phyloP scores from a whole-genome alignment of 176 grass and related monocot species.

The Triticum turgidum region DNA sequence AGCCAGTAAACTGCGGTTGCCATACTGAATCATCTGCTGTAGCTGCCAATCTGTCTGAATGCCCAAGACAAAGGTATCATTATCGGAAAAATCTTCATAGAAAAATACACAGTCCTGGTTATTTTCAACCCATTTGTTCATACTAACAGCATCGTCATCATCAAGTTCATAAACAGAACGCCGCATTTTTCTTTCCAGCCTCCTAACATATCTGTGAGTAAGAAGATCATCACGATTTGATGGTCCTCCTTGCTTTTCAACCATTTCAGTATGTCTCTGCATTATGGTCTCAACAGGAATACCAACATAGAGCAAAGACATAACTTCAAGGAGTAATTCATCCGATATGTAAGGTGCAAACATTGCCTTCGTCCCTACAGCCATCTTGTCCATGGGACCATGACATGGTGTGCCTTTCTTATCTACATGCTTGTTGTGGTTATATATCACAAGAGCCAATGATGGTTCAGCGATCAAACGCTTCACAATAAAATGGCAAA shows the following conservation, averaged over 20 bases:
- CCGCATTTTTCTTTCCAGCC: conserved; percentile 92
- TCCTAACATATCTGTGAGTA: conserved; percentile 93
- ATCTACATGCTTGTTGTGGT: conserved; percentile 94
- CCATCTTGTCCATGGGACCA: conserved; percentile 84
- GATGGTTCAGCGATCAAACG: conserved; percentile 89
- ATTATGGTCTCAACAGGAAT: conserved; percentile 96
- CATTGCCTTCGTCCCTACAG: conserved; percentile 86
- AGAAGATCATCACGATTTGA: conserved; percentile 96
- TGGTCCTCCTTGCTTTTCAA: conserved; percentile 83
- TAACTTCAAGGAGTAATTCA: conserved; percentile 79
- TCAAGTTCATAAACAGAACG: conserved; percentile 74
- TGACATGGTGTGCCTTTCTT: conserved; percentile 89
- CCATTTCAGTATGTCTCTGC: conserved; percentile 81
- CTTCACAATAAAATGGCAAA: conserved; percentile 99
- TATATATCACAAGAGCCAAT: conserved; percentile 95
- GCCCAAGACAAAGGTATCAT: conserved; percentile 73
- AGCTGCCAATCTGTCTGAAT: conserved; percentile 98
- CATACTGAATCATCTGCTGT: conserved; percentile 91
- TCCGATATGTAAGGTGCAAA: conserved; percentile 96
- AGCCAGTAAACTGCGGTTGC: conserved; percentile 70
- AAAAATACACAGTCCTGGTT: conserved; percentile 81
- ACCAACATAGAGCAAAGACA: conserved; percentile 88
- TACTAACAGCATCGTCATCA: conserved; percentile 70
- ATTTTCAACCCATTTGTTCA: conserved; percentile 77
- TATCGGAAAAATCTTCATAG: conserved; percentile 80